Evolutionary conservation across 768 basidiomycete species (phyloP).

Genomic region (Agaricus blazei): DNA sequence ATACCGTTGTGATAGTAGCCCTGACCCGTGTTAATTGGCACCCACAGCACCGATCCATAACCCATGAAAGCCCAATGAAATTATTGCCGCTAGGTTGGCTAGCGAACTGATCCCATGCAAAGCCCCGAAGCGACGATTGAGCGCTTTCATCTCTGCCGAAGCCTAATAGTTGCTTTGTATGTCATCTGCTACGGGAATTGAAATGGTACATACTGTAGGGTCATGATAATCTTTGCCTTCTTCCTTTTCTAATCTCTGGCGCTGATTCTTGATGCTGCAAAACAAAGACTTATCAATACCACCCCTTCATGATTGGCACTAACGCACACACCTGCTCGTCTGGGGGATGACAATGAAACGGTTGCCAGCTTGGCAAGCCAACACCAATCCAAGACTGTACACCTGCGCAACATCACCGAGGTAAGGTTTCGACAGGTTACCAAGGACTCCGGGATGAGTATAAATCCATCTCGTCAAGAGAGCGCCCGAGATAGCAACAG

Average conservation of each 20-base stretch:
- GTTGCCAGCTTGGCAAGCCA: conserved; percentile 52
- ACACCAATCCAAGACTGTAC: conserved; percentile 45
- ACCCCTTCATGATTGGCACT: not conserved
- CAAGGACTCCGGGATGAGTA: conserved; percentile 51
- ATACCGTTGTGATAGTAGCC: too few relatives aligned
- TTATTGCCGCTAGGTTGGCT: conserved; percentile 55
- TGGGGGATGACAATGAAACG: conserved; percentile 67
- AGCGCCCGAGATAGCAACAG: conserved; percentile 46
- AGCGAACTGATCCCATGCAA: conserved; percentile 69
- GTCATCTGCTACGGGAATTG: not conserved
- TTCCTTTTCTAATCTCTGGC: conserved; percentile 68
- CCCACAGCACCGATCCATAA: conserved; percentile 63
- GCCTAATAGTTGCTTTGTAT: conserved; percentile 33
- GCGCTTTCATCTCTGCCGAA: conserved; percentile 61
- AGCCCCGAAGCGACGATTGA: conserved; percentile 61
- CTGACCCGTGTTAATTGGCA: conserved; percentile 31
- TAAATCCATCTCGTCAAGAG: conserved; percentile 56
- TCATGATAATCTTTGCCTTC: conserved; percentile 68
- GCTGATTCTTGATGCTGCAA: conserved; percentile 66
- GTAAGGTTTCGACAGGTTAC: conserved; percentile 39
- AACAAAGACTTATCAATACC: not conserved
- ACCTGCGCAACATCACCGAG: conserved; percentile 62
- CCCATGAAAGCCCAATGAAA: conserved; percentile 63
- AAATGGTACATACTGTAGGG: conserved; percentile 42
- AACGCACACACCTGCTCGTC: conserved; percentile 55